These are phyloP conservation scores for Colletotrichum tamarilloi DNA, from an alignment of 2,329 filamentous ascomycete species.

Conservation along the genomic window DNA sequence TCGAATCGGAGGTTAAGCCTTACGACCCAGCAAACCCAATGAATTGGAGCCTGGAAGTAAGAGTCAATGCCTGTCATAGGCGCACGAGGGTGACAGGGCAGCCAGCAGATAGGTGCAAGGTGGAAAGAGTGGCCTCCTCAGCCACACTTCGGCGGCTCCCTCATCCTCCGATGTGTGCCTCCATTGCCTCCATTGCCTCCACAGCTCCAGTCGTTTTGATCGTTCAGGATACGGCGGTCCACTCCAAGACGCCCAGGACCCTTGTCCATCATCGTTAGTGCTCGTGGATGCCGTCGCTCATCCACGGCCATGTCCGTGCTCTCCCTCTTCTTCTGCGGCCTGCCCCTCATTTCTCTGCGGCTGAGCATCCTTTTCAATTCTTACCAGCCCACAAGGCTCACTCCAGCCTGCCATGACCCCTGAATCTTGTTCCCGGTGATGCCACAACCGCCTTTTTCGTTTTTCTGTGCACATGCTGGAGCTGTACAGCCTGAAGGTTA, in stretches of 20 bases:
- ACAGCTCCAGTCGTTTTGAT: neutral
- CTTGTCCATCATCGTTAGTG: neutral
- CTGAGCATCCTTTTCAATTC: conserved; percentile 34
- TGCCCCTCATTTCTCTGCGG: conserved; percentile 33
- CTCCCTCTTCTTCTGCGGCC: conserved; percentile 7
- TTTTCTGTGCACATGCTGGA: neutral
- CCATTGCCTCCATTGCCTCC: no score
- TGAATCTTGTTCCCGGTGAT: conserved; percentile 8
- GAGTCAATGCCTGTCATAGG: neutral
- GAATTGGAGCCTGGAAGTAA: neutral
- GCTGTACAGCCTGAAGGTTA: neutral
- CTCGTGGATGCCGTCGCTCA: conserved; percentile 9
- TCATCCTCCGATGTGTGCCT: neutral
- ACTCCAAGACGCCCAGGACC: neutral
- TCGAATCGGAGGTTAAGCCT: neutral
- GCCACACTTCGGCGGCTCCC: conserved; percentile 7
- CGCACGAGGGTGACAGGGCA: no score
- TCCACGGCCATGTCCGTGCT: conserved; percentile 32
- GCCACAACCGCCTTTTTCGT: neutral
- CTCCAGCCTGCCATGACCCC: conserved; percentile 19
- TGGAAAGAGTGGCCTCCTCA: conserved; percentile 19
- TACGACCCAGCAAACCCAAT: neutral
- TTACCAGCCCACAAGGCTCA: conserved; percentile 33
- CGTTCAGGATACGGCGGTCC: conserved; percentile 1
- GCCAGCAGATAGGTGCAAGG: neutral